These are phyloP conservation scores for Spizellomyces punctatus DNA, from an alignment of 192 early-diverging fungal genomes.

Conservation along the genomic window DNA sequence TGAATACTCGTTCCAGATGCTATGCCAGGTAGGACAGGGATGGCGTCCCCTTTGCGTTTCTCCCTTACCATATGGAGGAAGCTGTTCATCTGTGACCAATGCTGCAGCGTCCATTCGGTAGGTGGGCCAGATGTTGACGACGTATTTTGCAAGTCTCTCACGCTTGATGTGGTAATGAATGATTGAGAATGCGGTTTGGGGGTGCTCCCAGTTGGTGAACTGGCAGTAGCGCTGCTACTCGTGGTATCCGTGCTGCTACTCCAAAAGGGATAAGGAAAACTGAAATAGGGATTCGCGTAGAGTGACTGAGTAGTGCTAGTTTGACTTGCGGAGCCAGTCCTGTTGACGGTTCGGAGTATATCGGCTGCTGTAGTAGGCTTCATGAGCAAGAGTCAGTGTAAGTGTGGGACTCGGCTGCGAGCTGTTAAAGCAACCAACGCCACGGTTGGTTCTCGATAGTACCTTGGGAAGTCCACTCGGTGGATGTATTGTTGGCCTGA, in stretches of 20 bases:
- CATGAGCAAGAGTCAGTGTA: background rate
- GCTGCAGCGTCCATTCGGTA: slow-evolving; percentile 14
- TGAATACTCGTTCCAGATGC: background rate
- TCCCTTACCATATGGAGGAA: slow-evolving; percentile 14
- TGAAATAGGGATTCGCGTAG: background rate
- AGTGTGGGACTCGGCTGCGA: background rate
- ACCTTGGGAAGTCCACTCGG: no score
- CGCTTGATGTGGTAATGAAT: background rate
- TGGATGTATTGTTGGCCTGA: no score
- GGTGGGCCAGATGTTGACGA: slow-evolving; percentile 3
- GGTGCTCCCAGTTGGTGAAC: background rate
- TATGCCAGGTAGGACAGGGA: background rate
- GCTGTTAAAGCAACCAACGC: background rate
- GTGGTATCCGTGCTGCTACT: background rate
- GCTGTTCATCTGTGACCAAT: slow-evolving; percentile 27
- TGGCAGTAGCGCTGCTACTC: background rate
- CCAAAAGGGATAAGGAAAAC: slow-evolving; percentile 3
- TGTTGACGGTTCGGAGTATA: slow-evolving; percentile 9
- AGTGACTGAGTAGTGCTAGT: background rate
- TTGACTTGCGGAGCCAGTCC: background rate
- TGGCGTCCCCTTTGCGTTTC: slow-evolving; percentile 11
- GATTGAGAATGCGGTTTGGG: background rate
- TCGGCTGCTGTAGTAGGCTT: slow-evolving; percentile 16
- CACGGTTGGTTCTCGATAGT: background rate
- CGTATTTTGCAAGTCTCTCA: background rate